These are phyloP conservation scores for Phylloporus arenicola DNA, from an alignment of 768 basidiomycete genomes.

Conservation along the genomic window DNA sequence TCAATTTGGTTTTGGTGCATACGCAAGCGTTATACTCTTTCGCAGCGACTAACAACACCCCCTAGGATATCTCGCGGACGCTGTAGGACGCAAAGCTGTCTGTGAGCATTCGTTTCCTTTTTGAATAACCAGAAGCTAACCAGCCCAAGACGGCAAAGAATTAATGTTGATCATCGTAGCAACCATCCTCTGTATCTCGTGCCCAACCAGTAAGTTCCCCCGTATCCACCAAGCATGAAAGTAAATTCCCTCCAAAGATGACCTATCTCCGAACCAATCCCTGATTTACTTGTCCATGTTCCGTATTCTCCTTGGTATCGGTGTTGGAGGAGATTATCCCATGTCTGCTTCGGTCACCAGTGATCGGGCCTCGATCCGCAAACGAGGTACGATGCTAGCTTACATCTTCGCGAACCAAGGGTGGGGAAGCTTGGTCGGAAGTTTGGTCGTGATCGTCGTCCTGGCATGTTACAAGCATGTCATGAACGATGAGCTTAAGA, in stretches of 20 bases:
- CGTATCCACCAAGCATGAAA: neutral
- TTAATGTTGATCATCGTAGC: conserved; percentile 77
- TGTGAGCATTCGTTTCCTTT: conserved; percentile 33
- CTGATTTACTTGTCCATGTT: conserved; percentile 63
- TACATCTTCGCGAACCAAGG: conserved; percentile 77
- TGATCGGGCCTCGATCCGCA: conserved; percentile 59
- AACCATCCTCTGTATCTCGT: conserved; percentile 63
- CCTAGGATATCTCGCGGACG: conserved; percentile 59
- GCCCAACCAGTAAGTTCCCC: conserved; percentile 47
- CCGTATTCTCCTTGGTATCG: conserved; percentile 71
- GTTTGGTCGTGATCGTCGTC: conserved; percentile 57
- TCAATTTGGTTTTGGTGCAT: conserved; percentile 55
- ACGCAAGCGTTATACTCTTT: neutral
- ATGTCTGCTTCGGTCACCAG: conserved; percentile 68
- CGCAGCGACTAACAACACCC: neutral
- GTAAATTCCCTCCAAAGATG: conserved; percentile 27
- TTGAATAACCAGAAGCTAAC: conserved; percentile 1
- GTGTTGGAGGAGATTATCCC: conserved; percentile 77
- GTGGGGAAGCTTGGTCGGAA: conserved; percentile 67
- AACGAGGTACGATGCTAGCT: conserved; percentile 68
- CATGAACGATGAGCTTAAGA: conserved; percentile 55
- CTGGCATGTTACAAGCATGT: conserved; percentile 56
- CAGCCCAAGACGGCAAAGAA: conserved; percentile 59
- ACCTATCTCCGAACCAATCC: conserved; percentile 43
- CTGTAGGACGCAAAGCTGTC: conserved; percentile 63